Base-by-base conservation (phyloP, 305 asterid genomes). In the Fraxinus xanthoxyloides region DNA sequence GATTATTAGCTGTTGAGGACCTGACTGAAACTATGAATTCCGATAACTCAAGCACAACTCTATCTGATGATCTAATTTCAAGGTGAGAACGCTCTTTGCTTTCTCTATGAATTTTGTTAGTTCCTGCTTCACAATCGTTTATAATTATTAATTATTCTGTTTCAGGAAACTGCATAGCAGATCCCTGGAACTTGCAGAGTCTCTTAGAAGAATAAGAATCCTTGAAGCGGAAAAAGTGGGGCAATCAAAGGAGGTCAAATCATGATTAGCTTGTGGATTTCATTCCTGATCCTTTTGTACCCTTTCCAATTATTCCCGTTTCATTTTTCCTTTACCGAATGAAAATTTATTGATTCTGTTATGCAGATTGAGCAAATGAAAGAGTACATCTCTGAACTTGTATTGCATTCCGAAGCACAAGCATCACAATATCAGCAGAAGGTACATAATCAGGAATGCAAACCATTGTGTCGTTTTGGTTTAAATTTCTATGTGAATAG, bases 401-500 rank as follows among this genome's bases (percentile, higher is more conserved):
- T 92, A 76, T 77, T 93, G 92, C 98, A 93, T 77, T 91, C 97
- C 84, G 97, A 95, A 87, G 97, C 98, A 76, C 98, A 95, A 85
- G 92, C 98, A 84, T 87, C 90, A 43, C 98, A 92, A 85, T 95
- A 92, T 87, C 97, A 95, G 84, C 89, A 92, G 77, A 93, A 89
- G 98, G 98, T 95, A 88, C 76, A 81, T 76, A 61, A 34, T 82
- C 78, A 72, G 75, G 79, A 59, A 34, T 31, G 46, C 24, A 72
- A 72, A 72, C 31, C 46, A 32, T 35, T 78, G 32, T 80, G 77
- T 76, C 79, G 40, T 79, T 78, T 85, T 40, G 87, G 81, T 36
- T 48, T 43, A 70, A 82, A 77, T 61, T 19, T 23, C 36, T 43
- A 81, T 73, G 34, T 40, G 72, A 74, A 74, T 28, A 77, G 24